Conservation (phyloP, 768 basidiomycete genomes). For the Boletellus sp. region DNA sequence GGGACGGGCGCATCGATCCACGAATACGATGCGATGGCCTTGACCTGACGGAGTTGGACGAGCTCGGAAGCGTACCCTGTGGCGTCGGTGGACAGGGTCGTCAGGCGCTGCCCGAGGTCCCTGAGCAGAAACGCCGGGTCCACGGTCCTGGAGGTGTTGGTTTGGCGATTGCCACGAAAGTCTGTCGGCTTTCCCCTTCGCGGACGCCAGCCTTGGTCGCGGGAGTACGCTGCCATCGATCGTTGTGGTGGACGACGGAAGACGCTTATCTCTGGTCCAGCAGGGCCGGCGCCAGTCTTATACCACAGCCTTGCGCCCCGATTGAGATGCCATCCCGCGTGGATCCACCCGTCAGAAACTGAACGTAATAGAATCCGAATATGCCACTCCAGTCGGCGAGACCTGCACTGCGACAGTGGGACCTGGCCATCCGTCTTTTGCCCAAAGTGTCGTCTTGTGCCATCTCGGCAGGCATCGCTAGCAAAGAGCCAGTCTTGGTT, state of each 20-base stretch:
- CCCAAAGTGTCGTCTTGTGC: no score
- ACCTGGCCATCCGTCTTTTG: no score
- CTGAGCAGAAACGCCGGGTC: constrained; percentile 16
- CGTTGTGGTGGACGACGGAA: background rate
- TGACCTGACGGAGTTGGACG: constrained; percentile 37
- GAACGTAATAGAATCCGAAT: no score
- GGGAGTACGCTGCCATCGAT: constrained; percentile 19
- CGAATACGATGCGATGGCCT: constrained; percentile 50
- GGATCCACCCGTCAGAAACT: no score
- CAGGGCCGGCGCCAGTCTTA: no score
- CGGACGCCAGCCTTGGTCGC: constrained; percentile 7
- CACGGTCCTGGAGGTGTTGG: background rate
- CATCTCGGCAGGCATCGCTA: no score
- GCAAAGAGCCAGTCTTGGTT: no score
- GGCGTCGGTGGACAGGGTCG: constrained; percentile 15
- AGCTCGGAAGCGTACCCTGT: constrained; percentile 12
- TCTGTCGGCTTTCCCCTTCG: constrained; percentile 12
- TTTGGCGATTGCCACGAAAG: background rate
- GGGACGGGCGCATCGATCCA: constrained; percentile 44
- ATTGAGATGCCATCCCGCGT: no score
- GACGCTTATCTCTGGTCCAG: no score
- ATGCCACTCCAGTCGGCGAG: no score
- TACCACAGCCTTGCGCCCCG: no score
- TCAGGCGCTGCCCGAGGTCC: constrained; percentile 17
- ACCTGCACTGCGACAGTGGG: no score